These are phyloP conservation scores for Usnea hakonensis DNA, from an alignment of 495 filamentous ascomycete genomes.

Conservation along the genomic window DNA sequence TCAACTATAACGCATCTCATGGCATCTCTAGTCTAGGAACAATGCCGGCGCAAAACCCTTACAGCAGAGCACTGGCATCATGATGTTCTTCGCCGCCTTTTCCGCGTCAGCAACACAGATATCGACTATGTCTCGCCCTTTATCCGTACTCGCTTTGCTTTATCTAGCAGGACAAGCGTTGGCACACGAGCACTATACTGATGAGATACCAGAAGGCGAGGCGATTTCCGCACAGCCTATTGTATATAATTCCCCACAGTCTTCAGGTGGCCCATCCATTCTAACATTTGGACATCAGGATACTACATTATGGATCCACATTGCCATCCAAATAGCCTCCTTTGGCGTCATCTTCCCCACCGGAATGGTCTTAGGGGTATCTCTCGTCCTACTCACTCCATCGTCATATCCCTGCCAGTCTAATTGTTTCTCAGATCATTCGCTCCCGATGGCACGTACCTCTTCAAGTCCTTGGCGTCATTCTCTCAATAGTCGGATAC, in stretches of 20 bases:
- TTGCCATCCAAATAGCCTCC: conserved; percentile 74
- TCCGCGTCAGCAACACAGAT: not conserved
- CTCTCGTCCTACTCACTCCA: conserved; percentile 25
- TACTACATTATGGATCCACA: conserved; percentile 84
- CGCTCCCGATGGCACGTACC: conserved; percentile 94
- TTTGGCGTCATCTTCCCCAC: conserved; percentile 90
- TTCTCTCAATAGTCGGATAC: conserved; percentile 74
- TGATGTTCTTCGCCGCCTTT: conserved; percentile 1
- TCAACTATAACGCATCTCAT: not conserved
- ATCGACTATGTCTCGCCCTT: conserved; percentile 2
- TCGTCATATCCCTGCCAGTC: not conserved
- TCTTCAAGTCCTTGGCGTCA: conserved; percentile 64
- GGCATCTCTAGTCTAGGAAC: not conserved
- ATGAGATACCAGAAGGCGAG: conserved; percentile 67
- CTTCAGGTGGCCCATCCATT: conserved; percentile 1
- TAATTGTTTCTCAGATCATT: conserved; percentile 52
- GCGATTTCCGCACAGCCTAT: conserved; percentile 76
- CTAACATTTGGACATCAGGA: conserved; percentile 45
- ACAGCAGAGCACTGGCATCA: conserved; percentile 11
- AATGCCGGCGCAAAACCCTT: not conserved
- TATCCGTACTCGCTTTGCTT: conserved; percentile 23
- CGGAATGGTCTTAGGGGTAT: conserved; percentile 91
- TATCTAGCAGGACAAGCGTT: conserved; percentile 31
- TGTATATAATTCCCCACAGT: conserved; percentile 43
- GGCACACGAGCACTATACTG: conserved; percentile 70